A percentile compares a stretch with the other conserved stretches of the same genome.
phyloP scores from a whole-genome alignment of 805 yeast species.

The Isabelozyma heimii region DNA sequence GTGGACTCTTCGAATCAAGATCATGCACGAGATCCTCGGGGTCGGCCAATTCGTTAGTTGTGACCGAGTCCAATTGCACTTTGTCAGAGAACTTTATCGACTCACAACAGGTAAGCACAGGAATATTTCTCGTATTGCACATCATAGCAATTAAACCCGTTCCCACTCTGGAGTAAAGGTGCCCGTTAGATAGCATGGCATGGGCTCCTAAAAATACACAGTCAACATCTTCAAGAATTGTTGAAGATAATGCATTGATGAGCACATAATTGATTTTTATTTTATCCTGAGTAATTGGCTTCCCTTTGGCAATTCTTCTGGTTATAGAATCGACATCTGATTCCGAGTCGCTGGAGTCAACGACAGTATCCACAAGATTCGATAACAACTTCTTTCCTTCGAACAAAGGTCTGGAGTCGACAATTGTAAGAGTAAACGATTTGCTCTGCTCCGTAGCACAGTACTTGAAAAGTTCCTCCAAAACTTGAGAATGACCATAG shows the following conservation, averaged over 20 bases:
- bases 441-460: conserved; percentile 61
- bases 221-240: conserved; percentile 82
- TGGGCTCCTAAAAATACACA: conserved; percentile 94
- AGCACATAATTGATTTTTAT: conserved; percentile 76
- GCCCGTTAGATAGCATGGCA: conserved; percentile 93
- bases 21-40: conserved; percentile 61
- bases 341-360: conserved; percentile 9
- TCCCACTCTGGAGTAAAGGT: conserved; percentile 90
- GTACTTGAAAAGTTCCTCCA: conserved; percentile 67
- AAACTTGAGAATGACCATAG: conserved; percentile 84
- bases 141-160: conserved; percentile 91
- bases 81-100: conserved; percentile 91
- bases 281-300: conserved; percentile 45
- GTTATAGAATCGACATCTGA: conserved; percentile 13
- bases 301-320: conserved; percentile 11
- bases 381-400: conserved; percentile 84
- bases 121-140: conserved; percentile 83
- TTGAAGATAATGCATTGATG: conserved; percentile 69
- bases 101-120: conserved; percentile 95
- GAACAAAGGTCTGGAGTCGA: conserved; percentile 90
- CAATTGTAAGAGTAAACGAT: conserved; percentile 74
- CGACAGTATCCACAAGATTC: conserved; percentile 49
- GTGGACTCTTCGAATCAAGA: conserved; percentile 49
- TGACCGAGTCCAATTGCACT: conserved; percentile 94
- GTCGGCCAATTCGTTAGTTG: conserved; percentile 87